phyloP scores from a whole-genome alignment of 768 basidiomycete species.

The Ramaria sp. region DNA sequence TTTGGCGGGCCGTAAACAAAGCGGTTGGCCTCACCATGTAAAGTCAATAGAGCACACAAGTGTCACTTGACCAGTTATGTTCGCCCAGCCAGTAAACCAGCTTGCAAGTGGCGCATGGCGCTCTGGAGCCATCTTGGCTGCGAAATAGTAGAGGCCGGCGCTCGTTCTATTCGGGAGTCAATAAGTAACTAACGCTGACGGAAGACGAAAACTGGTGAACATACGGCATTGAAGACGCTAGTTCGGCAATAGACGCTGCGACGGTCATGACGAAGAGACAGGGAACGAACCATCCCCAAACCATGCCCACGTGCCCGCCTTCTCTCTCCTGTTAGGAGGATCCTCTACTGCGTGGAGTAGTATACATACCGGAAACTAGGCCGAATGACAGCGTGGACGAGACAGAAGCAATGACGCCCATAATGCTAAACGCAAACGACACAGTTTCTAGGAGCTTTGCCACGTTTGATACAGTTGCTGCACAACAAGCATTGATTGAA shows the following conservation, averaged over 20 bases:
- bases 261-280: constrained; percentile 55
- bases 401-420: constrained; percentile 64
- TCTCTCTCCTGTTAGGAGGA: not conserved
- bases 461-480: not conserved
- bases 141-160: constrained; percentile 71
- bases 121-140: constrained; percentile 58
- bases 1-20: not conserved
- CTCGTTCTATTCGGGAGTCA: constrained; percentile 40
- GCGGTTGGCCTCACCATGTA: constrained; percentile 34
- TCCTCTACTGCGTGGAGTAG: not conserved
- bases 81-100: constrained; percentile 63
- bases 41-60: constrained; percentile 70
- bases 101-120: constrained; percentile 51
- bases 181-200: not conserved
- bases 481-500: not conserved
- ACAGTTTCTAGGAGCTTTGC: constrained; percentile 46
- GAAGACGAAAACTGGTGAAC: constrained; percentile 16
- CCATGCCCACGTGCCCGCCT: constrained; percentile 72
- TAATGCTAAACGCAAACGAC: constrained; percentile 57
- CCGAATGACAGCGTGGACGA: constrained; percentile 57
- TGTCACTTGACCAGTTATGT: constrained; percentile 59
- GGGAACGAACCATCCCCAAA: constrained; percentile 70
- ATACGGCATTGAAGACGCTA: constrained; percentile 69
- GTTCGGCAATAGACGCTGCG: constrained; percentile 62
- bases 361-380: constrained; percentile 41